phyloP scores from a whole-genome alignment of 805 yeast species.

The Lachancea dasiensis region DNA sequence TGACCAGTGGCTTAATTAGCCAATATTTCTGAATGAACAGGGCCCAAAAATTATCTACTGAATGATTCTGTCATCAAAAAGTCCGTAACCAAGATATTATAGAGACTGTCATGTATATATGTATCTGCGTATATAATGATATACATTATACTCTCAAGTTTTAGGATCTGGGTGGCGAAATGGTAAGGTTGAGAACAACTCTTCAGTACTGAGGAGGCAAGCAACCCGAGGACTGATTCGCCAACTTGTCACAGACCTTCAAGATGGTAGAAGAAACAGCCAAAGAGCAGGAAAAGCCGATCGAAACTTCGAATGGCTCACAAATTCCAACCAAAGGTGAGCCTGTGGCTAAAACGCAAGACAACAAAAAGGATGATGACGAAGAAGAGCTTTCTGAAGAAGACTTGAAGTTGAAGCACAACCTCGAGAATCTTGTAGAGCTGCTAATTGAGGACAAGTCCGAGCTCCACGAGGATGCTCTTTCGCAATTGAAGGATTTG shows the following conservation, averaged over 20 bases:
- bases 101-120: not conserved
- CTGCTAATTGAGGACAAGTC: constrained; percentile 52
- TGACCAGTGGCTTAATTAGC: too few relatives aligned
- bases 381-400: constrained; percentile 92
- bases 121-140: not conserved
- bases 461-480: constrained; percentile 48
- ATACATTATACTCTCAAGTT: not conserved
- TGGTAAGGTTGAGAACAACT: not conserved
- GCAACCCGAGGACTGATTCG: not conserved
- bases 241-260: not conserved
- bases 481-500: constrained; percentile 63
- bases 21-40: too few relatives aligned
- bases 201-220: not conserved
- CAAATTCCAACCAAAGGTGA: constrained; percentile 14
- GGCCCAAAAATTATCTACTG: too few relatives aligned
- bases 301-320: constrained; percentile 8
- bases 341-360: constrained; percentile 14
- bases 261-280: constrained; percentile 18
- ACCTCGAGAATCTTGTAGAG: constrained; percentile 82
- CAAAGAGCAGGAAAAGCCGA: constrained; percentile 13
- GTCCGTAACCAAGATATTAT: too few relatives aligned
- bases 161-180: constrained; percentile 10
- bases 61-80: too few relatives aligned
- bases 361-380: constrained; percentile 28
- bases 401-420: constrained; percentile 80